Base-by-base conservation (phyloP, 2,329 filamentous ascomycete species). In the Fusarium siculi region DNA sequence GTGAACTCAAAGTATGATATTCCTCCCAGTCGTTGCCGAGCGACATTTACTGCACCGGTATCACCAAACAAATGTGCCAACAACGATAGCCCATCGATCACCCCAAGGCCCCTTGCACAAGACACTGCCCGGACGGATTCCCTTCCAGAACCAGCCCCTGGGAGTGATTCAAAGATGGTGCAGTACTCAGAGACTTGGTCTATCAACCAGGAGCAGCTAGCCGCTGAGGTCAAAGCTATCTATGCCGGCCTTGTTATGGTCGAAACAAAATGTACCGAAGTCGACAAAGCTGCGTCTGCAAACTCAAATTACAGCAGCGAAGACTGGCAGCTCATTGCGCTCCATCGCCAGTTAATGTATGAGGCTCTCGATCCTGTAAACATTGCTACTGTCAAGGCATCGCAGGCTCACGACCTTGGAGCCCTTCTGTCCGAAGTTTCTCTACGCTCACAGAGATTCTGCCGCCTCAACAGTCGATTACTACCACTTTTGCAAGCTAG, bases 1-100 rank as follows among this genome's bases (percentile, higher is more conserved):
- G 16, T 25, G 12, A 11, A 52, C 30, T 52, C n/a, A 3, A 5
- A 36, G 32, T 25, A 15, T 36, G 30, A 19, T 11, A 23, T 9
- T 25, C 11, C 8, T 34, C 5, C 15, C 14, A 34, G 47, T 4
- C 21, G 1, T 4, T 19, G 10, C 15, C 3, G 0, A 34, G 5
- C 10, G 9, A 23, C 3, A 14, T 2, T 0, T 23, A 15, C 4
- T 9, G 5, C 10, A 5, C 5, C 19, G 4, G 9, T 8, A n/a
- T 2, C 46, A 11, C 14, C 6, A 16, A 32, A 3, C 14, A 4
- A 50, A 7, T 23, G 1, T 18, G 21, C 4, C 19, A 34, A 34
- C 7, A 18, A 9, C 5, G 10, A 50, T 23, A 19, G 10, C 30
- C 47, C 7, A 50, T 18, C 47, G 7, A n/a, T 8, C 4, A 2